phyloP scores from a whole-genome alignment of 2,329 filamentous ascomycete species.

The Raffaelea arxii region DNA sequence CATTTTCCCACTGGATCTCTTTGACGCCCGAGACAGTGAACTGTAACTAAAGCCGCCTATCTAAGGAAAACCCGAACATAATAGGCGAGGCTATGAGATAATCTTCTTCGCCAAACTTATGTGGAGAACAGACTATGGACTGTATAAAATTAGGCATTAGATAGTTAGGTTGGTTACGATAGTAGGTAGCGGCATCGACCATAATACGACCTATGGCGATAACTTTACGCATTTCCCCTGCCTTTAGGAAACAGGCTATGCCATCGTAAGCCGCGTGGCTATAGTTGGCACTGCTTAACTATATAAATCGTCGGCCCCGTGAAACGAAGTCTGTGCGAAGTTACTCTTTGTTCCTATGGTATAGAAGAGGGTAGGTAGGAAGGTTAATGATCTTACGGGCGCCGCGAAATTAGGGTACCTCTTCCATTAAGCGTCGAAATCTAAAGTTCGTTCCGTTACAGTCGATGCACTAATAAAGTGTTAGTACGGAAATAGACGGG shows the following conservation, averaged over 20 bases:
- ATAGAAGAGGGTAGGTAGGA: slow-evolving; percentile 65
- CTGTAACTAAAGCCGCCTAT: slow-evolving; percentile 84
- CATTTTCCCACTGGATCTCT: slow-evolving; percentile 76
- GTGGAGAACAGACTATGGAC: slow-evolving; percentile 45
- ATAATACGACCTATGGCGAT: slow-evolving; percentile 82
- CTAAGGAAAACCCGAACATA: slow-evolving; percentile 78
- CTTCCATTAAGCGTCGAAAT: slow-evolving; percentile 57
- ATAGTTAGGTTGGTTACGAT: slow-evolving; percentile 80
- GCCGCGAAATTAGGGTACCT: slow-evolving; percentile 69
- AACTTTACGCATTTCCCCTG: slow-evolving; percentile 64
- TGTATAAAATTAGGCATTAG: slow-evolving; percentile 64
- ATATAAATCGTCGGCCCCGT: slow-evolving; percentile 75
- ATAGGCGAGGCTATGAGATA: slow-evolving; percentile 76
- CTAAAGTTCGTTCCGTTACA: slow-evolving; percentile 84
- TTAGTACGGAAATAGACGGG: not conserved
- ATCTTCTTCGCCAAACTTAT: slow-evolving; percentile 69
- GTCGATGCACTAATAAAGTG: slow-evolving; percentile 55
- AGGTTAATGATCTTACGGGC: slow-evolving; percentile 74
- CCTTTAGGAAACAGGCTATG: slow-evolving; percentile 76
- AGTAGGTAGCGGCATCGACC: slow-evolving; percentile 75
- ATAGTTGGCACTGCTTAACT: slow-evolving; percentile 74
- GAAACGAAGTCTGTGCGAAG: slow-evolving; percentile 61
- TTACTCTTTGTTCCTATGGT: slow-evolving; percentile 62
- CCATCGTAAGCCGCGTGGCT: slow-evolving; percentile 74
- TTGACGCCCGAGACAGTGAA: slow-evolving; percentile 70